Percentiles rank a stretch among this genome's conserved stretches.
phyloP scores from a whole-genome alignment of 2,329 filamentous ascomycete species.

The Calonectria crousiana region DNA sequence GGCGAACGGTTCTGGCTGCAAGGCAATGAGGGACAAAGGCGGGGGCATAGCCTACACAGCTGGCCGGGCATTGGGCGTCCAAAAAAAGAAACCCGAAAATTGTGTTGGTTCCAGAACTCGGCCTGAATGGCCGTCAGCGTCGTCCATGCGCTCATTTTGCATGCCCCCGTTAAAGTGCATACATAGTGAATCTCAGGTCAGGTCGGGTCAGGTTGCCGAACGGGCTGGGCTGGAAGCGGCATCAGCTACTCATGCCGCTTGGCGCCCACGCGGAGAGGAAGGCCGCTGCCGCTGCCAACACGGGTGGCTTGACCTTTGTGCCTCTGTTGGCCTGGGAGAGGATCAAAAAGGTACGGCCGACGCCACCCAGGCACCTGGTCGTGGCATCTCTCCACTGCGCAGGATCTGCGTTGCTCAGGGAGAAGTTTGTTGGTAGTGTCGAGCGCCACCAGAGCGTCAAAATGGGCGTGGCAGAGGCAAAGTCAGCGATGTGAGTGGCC shows the following conservation, averaged over 20 bases:
- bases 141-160: background rate
- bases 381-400: background rate
- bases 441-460: slow-evolving; percentile 12
- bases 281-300: background rate
- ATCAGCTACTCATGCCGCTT: background rate
- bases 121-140: background rate
- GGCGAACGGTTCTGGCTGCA: slow-evolving; percentile 12
- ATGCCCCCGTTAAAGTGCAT: background rate
- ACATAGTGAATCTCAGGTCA: background rate
- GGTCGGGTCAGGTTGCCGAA: background rate
- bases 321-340: background rate
- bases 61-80: background rate
- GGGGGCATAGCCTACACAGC: background rate
- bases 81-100: slow-evolving; percentile 3
- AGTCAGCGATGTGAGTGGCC: slow-evolving; percentile 4
- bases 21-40: background rate
- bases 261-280: background rate
- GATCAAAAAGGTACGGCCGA: background rate
- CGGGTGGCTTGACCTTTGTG: background rate
- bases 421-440: background rate
- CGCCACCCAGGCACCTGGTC: background rate
- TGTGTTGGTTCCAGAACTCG: slow-evolving; percentile 6
- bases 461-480: background rate
- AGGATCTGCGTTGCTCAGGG: background rate
- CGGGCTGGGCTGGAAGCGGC: background rate